phyloP scores from a whole-genome alignment of 345 rosid genomes.

The Raphanus sativus region DNA sequence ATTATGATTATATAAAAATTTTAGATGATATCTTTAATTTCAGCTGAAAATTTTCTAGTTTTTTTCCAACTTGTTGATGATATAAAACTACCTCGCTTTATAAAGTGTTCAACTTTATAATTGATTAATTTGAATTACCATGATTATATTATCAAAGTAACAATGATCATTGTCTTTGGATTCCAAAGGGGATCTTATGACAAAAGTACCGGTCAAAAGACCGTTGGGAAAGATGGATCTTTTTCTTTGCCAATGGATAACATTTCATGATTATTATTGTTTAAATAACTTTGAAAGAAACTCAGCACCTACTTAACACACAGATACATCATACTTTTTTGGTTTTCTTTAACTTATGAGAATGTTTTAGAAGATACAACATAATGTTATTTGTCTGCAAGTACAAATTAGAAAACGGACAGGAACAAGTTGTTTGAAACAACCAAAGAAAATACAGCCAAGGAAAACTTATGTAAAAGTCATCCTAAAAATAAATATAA shows the following conservation, averaged over 20 bases:
- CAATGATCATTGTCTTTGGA: constrained; percentile 41
- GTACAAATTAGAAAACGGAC: background rate
- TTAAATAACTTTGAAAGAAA: background rate
- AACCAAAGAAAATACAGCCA: background rate
- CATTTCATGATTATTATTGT: background rate
- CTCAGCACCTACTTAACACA: background rate
- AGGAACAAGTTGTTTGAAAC: background rate
- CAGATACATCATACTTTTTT: background rate
- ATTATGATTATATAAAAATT: background rate
- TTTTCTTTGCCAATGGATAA: constrained; percentile 14
- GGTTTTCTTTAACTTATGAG: background rate
- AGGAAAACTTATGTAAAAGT: background rate
- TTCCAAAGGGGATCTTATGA: constrained; percentile 42
- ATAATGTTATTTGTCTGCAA: background rate
- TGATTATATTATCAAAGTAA: constrained; percentile 24
- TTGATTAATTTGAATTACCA: background rate
- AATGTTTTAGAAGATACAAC: background rate
- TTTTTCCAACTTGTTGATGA: background rate
- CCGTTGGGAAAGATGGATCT: constrained; percentile 34
- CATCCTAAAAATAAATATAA: no score
- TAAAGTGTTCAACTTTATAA: background rate
- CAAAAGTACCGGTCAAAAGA: constrained; percentile 40
- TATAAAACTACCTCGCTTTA: no score
- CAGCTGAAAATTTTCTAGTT: background rate
- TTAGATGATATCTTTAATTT: background rate